Evolutionary conservation across 2,329 filamentous ascomycete species (phyloP).

Genomic region (Neofusicoccum ribis): DNA sequence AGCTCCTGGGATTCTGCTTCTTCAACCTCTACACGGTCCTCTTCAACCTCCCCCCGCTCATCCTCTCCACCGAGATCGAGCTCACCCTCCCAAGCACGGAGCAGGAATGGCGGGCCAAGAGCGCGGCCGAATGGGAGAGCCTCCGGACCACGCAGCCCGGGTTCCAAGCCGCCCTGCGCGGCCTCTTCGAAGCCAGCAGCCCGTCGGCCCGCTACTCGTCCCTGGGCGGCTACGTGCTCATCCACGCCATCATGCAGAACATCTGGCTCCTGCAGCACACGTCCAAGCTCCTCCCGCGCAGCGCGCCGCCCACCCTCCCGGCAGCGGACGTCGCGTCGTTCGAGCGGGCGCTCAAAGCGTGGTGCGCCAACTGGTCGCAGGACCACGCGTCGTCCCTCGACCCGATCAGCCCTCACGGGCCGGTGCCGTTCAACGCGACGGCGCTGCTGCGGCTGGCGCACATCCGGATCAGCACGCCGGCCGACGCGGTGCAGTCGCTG

Average conservation of each 20-base stretch:
- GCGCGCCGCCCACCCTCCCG: background rate
- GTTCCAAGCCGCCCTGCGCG: background rate
- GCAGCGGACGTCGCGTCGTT: background rate
- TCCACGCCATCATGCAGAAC: background rate
- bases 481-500: background rate
- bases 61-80: background rate
- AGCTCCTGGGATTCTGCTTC: background rate
- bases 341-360: background rate
- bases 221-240: background rate
- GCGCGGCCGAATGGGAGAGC: background rate
- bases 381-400: background rate
- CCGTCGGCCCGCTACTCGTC: background rate
- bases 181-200: background rate
- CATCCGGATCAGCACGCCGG: background rate
- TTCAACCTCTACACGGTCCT: background rate
- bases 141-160: background rate
- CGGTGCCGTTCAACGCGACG: background rate
- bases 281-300: background rate
- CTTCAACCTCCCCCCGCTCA: background rate
- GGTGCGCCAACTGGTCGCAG: background rate
- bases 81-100: background rate
- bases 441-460: background rate
- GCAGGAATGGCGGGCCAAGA: background rate
- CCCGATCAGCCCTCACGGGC: background rate
- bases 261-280: background rate